Percentiles rank a stretch among this genome's conserved stretches.
Conservation (phyloP, 768 basidiomycete species). For the Trametes gibbosa region DNA sequence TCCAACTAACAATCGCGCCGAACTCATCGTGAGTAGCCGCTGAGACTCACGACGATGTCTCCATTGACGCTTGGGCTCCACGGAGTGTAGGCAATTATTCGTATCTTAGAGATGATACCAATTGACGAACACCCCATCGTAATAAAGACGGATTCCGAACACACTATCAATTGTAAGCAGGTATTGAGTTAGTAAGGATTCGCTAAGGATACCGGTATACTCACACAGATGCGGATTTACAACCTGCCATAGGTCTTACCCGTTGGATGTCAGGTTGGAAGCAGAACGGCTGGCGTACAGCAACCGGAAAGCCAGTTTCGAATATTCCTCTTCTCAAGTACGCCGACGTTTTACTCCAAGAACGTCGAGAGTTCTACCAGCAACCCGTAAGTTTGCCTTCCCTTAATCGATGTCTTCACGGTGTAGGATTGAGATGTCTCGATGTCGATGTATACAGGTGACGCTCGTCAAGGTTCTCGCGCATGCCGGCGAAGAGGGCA, state of each 20-base stretch:
- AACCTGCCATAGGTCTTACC: constrained; percentile 53
- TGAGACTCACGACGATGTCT: background rate
- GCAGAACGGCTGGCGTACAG: constrained; percentile 45
- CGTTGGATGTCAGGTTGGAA: constrained; percentile 68
- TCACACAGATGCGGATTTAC: background rate
- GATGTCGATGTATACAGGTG: constrained; percentile 32
- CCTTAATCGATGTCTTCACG: no score
- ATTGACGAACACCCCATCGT: constrained; percentile 51
- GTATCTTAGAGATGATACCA: constrained; percentile 75
- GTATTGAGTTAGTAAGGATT: background rate
- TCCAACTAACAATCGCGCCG: constrained; percentile 87
- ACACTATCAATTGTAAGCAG: constrained; percentile 69
- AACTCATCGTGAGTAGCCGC: constrained; percentile 65
- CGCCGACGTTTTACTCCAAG: constrained; percentile 57
- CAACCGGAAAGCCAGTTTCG: constrained; percentile 55
- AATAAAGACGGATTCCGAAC: constrained; percentile 83
- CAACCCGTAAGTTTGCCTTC: constrained; percentile 44
- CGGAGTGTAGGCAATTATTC: constrained; percentile 69
- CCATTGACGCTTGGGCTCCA: background rate
- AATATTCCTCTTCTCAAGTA: constrained; percentile 72
- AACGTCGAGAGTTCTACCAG: constrained; percentile 42
- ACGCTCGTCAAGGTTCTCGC: constrained; percentile 62
- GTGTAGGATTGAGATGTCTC: background rate
- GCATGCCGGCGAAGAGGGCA: constrained; percentile 74
- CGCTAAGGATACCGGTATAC: no score